These are phyloP conservation scores for Cutaneotrichosporon spelunceum DNA, from an alignment of 1,284 basidiomycete species.

Conservation along the genomic window DNA sequence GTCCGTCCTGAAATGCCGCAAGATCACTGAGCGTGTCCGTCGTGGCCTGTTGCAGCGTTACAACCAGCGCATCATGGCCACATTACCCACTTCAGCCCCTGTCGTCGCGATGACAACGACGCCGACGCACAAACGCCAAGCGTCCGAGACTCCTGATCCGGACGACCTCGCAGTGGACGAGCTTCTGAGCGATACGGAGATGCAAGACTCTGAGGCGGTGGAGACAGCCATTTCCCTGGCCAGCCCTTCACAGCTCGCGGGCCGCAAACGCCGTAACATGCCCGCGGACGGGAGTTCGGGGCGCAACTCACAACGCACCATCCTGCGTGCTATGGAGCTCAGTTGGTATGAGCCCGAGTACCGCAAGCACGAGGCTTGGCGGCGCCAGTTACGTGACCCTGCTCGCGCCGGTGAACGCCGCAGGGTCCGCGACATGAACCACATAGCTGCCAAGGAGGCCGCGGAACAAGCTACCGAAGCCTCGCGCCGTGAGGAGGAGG, in stretches of 20 bases:
- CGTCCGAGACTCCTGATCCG: not conserved
- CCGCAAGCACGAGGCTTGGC: not conserved
- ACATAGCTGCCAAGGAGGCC: not conserved
- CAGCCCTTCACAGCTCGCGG: not conserved
- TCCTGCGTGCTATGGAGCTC: not conserved
- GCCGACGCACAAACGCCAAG: not conserved
- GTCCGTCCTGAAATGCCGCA: not conserved
- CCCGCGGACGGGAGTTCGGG: not conserved
- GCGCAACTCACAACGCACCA: not conserved
- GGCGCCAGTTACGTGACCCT: not conserved
- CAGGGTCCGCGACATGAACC: not conserved
- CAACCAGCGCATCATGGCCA: not conserved
- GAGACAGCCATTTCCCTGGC: constrained; percentile 4
- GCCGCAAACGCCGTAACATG: not conserved
- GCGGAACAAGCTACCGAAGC: not conserved
- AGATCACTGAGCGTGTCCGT: constrained; percentile 5
- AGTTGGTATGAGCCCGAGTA: not conserved
- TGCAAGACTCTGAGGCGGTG: constrained; percentile 10
- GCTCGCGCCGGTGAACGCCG: not conserved
- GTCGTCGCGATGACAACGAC: not conserved
- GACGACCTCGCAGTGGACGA: constrained; percentile 14
- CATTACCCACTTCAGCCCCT: not conserved
- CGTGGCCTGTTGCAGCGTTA: constrained; percentile 1
- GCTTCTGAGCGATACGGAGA: constrained; percentile 14
- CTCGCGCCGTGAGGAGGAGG: constrained; percentile 5